Percentiles rank a stretch among this genome's conserved stretches.
Conservation (phyloP, 257 asterid species). For the Solanum bulbocastanum region DNA sequence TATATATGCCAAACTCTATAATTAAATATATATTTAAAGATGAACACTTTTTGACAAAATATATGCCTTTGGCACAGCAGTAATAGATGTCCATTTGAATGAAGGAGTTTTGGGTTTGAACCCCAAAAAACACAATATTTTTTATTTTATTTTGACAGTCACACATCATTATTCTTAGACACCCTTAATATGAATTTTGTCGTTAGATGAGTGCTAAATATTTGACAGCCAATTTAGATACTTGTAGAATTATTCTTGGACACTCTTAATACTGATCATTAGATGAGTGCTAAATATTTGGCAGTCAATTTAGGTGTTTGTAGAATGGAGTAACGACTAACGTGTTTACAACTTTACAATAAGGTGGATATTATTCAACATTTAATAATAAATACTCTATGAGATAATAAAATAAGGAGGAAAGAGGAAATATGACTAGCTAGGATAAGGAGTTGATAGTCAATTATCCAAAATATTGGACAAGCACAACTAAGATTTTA, state of each 20-base stretch:
- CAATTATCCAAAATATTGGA: neutral
- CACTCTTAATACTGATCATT: neutral
- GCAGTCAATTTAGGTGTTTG: neutral
- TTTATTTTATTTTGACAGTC: no score
- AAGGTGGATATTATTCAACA: neutral
- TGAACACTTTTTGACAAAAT: fast-evolving
- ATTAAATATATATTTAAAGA: no score
- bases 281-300: neutral
- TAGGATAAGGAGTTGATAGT: neutral
- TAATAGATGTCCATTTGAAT: no score
- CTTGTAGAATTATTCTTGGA: no score
- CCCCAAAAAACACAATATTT: no score
- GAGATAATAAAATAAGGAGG: neutral
- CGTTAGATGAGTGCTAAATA: no score
- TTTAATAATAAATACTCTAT: neutral
- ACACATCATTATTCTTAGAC: neutral
- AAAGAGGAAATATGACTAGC: neutral
- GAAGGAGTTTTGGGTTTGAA: no score
- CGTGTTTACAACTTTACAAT: neutral
- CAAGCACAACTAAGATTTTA: neutral
- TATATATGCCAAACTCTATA: no score
- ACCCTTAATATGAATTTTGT: no score
- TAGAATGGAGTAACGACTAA: neutral
- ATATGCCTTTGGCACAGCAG: fast-evolving
- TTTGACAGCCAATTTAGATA: no score